A percentile compares a stretch with the other conserved stretches of the same genome.
Evolutionary conservation across 2,329 filamentous ascomycete genomes (phyloP).

Genomic region (Aspergillus fischeri): DNA sequence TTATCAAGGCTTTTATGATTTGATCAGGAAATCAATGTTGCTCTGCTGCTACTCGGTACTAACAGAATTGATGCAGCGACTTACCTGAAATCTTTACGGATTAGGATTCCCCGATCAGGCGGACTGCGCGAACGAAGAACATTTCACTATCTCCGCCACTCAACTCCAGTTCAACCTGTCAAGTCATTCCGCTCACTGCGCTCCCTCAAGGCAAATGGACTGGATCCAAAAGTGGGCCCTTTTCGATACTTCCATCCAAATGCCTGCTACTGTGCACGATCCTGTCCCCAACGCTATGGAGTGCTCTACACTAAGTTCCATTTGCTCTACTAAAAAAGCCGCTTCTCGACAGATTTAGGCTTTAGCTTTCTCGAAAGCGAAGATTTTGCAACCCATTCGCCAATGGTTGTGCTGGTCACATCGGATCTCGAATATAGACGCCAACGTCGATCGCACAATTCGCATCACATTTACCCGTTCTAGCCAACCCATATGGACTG

Average conservation of each 20-base stretch:
- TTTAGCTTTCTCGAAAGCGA: constrained; percentile 9
- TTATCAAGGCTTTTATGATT: not conserved
- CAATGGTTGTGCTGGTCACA: constrained; percentile 24
- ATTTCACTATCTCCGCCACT: constrained; percentile 22
- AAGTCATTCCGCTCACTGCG: constrained; percentile 9
- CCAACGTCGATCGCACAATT: constrained; percentile 23
- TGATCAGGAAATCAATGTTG: not conserved
- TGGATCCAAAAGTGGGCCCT: constrained; percentile 1
- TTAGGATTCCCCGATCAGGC: constrained; percentile 9
- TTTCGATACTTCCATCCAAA: constrained; percentile 5
- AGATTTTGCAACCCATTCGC: constrained; percentile 15
- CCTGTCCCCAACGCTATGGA: constrained; percentile 2
- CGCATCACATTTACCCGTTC: constrained; percentile 19
- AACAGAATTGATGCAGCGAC: not conserved
- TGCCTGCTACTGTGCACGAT: constrained; percentile 3
- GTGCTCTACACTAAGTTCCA: not conserved
- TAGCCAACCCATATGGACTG: constrained; percentile 16
- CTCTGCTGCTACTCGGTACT: not conserved
- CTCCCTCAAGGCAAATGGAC: constrained; percentile 4
- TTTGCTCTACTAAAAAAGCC: constrained; percentile 1
- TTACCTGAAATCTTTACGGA: not conserved
- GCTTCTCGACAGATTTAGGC: constrained; percentile 2
- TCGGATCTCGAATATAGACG: constrained; percentile 14
- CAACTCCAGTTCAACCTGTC: constrained; percentile 18
- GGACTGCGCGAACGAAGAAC: constrained; percentile 9